These are phyloP conservation scores for Raphanus sativus DNA, from an alignment of 345 rosid genomes.

Conservation along the genomic window DNA sequence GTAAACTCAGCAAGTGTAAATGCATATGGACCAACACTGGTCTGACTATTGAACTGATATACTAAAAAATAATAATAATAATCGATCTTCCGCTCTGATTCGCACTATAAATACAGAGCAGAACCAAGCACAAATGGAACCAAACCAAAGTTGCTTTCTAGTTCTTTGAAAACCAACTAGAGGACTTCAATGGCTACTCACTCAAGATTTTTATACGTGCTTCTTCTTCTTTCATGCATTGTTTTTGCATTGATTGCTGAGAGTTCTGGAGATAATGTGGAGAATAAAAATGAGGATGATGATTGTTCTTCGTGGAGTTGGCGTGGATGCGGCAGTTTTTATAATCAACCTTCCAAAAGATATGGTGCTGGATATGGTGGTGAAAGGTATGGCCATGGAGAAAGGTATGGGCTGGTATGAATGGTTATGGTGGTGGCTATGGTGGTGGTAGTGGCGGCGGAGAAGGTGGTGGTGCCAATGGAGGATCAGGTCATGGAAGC, in stretches of 20 bases:
- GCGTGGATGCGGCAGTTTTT: constrained; percentile 57
- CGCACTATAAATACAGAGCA: constrained; percentile 41
- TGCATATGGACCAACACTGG: constrained; percentile 18
- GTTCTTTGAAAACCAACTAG: constrained; percentile 21
- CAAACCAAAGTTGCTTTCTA: constrained; percentile 30
- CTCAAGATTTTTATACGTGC: constrained; percentile 21
- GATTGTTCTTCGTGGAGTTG: constrained; percentile 45
- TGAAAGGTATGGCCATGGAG: constrained; percentile 19
- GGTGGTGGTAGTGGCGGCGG: constrained; percentile 13
- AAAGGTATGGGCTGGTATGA: constrained; percentile 26
- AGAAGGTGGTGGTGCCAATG: constrained; percentile 16
- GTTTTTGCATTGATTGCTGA: constrained; percentile 26
- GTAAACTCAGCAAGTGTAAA: constrained; percentile 26
- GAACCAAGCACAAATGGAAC: constrained; percentile 12
- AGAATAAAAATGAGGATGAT: constrained; percentile 31
- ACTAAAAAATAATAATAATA: too few relatives aligned
- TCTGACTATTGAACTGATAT: constrained; percentile 14
- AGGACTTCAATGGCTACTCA: constrained; percentile 32
- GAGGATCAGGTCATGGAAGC: constrained; percentile 30
- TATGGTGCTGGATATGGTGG: constrained; percentile 30
- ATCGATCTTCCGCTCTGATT: background rate
- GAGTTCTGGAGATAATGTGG: constrained; percentile 28
- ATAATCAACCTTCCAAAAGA: constrained; percentile 10
- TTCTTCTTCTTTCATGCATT: constrained; percentile 39
- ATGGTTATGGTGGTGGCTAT: constrained; percentile 25